Evolutionary conservation across 2,329 filamentous ascomycete species (phyloP).

Genomic region (Epicoccum sorghinum): DNA sequence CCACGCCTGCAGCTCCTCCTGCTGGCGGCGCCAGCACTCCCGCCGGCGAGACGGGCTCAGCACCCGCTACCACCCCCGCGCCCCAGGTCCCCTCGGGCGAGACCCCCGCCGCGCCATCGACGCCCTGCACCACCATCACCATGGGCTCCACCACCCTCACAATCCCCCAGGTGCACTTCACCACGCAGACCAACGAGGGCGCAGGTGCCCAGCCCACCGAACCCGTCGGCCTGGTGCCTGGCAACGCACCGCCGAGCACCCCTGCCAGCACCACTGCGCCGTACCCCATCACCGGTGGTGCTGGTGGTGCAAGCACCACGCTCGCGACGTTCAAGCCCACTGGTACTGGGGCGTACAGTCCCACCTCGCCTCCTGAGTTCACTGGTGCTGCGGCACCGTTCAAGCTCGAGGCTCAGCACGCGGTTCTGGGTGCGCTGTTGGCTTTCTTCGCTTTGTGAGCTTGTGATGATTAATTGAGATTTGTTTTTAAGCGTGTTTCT

Average conservation of each 20-base stretch:
- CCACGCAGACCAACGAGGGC: slow-evolving; percentile 40
- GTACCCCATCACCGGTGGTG: slow-evolving; percentile 32
- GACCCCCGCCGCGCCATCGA: slow-evolving; percentile 7
- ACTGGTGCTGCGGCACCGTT: slow-evolving; percentile 43
- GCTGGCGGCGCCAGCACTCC: slow-evolving; percentile 24
- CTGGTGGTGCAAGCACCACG: slow-evolving; percentile 13
- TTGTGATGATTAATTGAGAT: background rate
- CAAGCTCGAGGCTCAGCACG: slow-evolving; percentile 27
- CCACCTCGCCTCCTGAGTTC: slow-evolving; percentile 36
- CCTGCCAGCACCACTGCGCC: slow-evolving; percentile 35
- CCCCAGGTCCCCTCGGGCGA: slow-evolving; percentile 10
- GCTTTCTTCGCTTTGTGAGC: slow-evolving; percentile 44
- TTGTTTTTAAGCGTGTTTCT: background rate
- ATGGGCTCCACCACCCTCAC: slow-evolving; percentile 52
- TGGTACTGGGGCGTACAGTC: slow-evolving; percentile 31
- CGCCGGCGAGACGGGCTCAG: slow-evolving; percentile 5
- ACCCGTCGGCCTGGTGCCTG: slow-evolving; percentile 45
- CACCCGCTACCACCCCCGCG: slow-evolving; percentile 26
- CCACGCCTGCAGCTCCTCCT: slow-evolving; percentile 14
- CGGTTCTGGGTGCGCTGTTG: slow-evolving; percentile 37
- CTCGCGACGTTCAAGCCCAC: slow-evolving; percentile 25
- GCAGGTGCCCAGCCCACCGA: slow-evolving; percentile 36
- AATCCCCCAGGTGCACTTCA: slow-evolving; percentile 55
- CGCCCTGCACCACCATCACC: slow-evolving; percentile 50
- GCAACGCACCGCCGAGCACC: slow-evolving; percentile 38